Percentiles rank a stretch among this genome's conserved stretches.
Evolutionary conservation across 768 basidiomycete species (phyloP).

Genomic region (Leccinum broughii): DNA sequence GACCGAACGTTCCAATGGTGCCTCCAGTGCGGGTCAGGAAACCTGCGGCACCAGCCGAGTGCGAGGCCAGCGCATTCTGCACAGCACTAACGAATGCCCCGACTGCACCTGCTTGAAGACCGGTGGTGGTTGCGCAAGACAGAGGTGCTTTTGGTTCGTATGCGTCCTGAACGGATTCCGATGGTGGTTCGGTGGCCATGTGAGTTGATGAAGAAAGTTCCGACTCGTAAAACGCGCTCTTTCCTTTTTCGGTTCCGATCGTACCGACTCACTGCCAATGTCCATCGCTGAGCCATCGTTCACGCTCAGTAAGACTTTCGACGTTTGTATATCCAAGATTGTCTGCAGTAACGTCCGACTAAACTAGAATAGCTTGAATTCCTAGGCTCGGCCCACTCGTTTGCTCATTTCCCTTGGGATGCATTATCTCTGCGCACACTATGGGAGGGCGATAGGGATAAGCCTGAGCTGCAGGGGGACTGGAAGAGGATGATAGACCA

Average conservation of each 20-base stretch:
- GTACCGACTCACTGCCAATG: constrained; percentile 15
- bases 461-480: constrained; percentile 29
- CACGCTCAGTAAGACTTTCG: constrained; percentile 41
- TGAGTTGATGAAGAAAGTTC: constrained; percentile 11
- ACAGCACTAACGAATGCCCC: constrained; percentile 69
- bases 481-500: constrained; percentile 51
- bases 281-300: constrained; percentile 31
- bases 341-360: constrained; percentile 11
- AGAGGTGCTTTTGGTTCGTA: constrained; percentile 57
- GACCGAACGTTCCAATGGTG: constrained; percentile 91
- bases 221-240: background rate
- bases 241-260: constrained; percentile 26
- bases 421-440: constrained; percentile 38
- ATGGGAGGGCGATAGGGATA: constrained; percentile 37
- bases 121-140: constrained; percentile 54
- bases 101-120: constrained; percentile 63
- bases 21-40: constrained; percentile 85
- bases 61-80: constrained; percentile 80
- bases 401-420: constrained; percentile 49
- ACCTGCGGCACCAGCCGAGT: constrained; percentile 79
- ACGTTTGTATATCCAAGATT: constrained; percentile 40
- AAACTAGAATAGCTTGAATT: constrained; percentile 34
- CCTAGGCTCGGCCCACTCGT: constrained; percentile 33
- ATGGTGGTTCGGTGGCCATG: constrained; percentile 25
- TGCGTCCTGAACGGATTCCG: constrained; percentile 17